Evolutionary conservation across 176 grass and related monocot genomes (phyloP).

Genomic region (Thinopyrum elongatum): DNA sequence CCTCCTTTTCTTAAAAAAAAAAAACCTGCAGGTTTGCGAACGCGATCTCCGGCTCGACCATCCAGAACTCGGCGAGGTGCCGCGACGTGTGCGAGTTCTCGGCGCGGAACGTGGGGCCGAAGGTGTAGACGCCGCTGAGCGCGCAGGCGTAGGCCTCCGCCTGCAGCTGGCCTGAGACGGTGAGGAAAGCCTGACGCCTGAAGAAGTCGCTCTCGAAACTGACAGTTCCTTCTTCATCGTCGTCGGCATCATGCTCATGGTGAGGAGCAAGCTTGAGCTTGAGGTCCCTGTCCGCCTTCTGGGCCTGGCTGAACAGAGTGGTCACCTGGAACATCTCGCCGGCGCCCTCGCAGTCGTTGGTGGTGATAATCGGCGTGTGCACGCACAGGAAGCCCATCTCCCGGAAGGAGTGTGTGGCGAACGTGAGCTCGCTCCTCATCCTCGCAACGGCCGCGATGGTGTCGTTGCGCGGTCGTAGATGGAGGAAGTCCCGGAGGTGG

Average conservation of each 20-base stretch:
- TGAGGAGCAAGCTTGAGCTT: constrained; percentile 44
- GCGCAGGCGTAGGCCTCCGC: constrained; percentile 82
- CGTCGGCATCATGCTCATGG: background rate
- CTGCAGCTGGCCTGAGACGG: constrained; percentile 87
- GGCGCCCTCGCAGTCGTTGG: constrained; percentile 81
- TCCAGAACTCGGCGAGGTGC: constrained; percentile 92
- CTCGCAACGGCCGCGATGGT: constrained; percentile 69
- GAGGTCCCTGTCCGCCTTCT: constrained; percentile 71
- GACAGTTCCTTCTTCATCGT: constrained; percentile 40
- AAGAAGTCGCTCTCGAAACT: constrained; percentile 73
- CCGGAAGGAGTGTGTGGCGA: constrained; percentile 59
- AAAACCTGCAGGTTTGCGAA: constrained; percentile 63
- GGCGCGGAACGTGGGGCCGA: constrained; percentile 89
- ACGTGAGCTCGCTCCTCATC: constrained; percentile 61
- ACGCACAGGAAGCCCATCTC: constrained; percentile 69
- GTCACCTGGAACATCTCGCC: constrained; percentile 97
- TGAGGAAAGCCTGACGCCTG: constrained; percentile 79
- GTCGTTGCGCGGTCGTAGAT: constrained; percentile 67
- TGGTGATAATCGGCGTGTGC: constrained; percentile 87
- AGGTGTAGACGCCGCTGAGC: constrained; percentile 79
- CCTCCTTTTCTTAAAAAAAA: no score
- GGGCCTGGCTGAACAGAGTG: constrained; percentile 64
- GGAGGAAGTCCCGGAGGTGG: constrained; percentile 62
- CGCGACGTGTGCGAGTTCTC: constrained; percentile 82
- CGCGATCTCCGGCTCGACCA: constrained; percentile 88